phyloP scores from a whole-genome alignment of 2,329 filamentous ascomycete species.

The Nigrospora sphaerica region DNA sequence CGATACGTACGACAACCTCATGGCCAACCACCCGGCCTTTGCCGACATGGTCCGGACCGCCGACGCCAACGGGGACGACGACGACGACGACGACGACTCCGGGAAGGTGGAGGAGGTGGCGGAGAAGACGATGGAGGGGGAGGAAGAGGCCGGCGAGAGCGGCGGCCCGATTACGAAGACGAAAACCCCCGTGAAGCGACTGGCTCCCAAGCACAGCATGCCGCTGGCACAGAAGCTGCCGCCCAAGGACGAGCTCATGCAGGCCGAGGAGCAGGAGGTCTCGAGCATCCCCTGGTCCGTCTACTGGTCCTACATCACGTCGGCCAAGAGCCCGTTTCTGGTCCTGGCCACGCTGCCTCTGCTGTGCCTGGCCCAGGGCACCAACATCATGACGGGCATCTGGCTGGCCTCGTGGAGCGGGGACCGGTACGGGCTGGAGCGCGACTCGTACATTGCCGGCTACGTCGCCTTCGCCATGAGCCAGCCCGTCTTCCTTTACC shows the following conservation, averaged over 20 bases:
- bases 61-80: conserved; percentile 42
- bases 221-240: background rate
- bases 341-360: conserved; percentile 45
- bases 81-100: conserved; percentile 31
- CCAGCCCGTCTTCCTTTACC: conserved; percentile 49
- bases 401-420: conserved; percentile 66
- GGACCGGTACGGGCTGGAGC: conserved; percentile 43
- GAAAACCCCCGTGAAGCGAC: conserved; percentile 8
- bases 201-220: background rate
- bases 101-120: conserved; percentile 18
- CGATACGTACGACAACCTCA: conserved; percentile 58
- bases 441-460: conserved; percentile 51
- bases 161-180: conserved; percentile 11
- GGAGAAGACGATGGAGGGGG: conserved; percentile 27
- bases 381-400: conserved; percentile 55
- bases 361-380: conserved; percentile 38
- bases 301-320: conserved; percentile 56
- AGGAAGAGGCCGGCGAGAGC: conserved; percentile 28
- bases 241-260: conserved; percentile 32
- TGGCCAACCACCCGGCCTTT: conserved; percentile 52
- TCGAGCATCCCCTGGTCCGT: conserved; percentile 53
- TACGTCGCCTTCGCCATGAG: conserved; percentile 48
- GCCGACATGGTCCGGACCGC: conserved; percentile 45
- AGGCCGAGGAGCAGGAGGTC: conserved; percentile 47
- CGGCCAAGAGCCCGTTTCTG: conserved; percentile 46